Percentiles rank a stretch among this genome's conserved stretches.
Evolutionary conservation across 1,284 basidiomycete genomes (phyloP).

Genomic region (Sporisorium iseilematis-ciliati): DNA sequence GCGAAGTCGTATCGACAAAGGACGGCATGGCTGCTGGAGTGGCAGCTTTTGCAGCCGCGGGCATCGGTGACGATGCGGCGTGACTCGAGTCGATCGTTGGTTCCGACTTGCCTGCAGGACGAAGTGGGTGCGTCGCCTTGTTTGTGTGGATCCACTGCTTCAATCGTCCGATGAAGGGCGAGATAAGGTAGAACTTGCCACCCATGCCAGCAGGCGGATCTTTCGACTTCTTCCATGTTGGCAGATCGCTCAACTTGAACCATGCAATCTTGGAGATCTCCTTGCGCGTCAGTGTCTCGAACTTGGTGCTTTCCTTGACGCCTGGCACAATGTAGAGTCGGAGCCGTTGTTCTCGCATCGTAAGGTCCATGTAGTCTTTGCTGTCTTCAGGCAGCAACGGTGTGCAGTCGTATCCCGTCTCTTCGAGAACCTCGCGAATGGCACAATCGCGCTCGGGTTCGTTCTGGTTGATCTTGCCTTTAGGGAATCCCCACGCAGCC

Average conservation of each 20-base stretch:
- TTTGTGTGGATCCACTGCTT: conserved; percentile 67
- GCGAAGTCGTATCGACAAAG: conserved; percentile 42
- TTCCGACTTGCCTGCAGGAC: conserved; percentile 22
- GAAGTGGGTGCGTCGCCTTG: conserved; percentile 53
- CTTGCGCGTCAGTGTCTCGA: conserved; percentile 94
- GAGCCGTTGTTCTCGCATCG: conserved; percentile 88
- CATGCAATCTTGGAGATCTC: conserved; percentile 99
- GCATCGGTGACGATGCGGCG: conserved; percentile 11
- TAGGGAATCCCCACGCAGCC: conserved; percentile 97
- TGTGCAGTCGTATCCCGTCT: conserved; percentile 67
- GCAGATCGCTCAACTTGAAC: conserved; percentile 90
- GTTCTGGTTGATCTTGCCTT: conserved; percentile 98
- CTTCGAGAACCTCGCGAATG: conserved; percentile 73
- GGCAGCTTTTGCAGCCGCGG: conserved; percentile 19
- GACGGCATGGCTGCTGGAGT: conserved; percentile 24
- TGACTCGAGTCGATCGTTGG: conserved; percentile 18
- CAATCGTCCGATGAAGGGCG: conserved; percentile 81
- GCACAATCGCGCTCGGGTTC: conserved; percentile 72
- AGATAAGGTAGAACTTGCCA: conserved; percentile 92
- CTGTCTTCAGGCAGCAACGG: conserved; percentile 57
- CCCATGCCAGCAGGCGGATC: conserved; percentile 71
- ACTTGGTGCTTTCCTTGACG: conserved; percentile 88
- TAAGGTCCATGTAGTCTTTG: conserved; percentile 81
- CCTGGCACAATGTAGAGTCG: conserved; percentile 91
- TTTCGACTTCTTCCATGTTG: conserved; percentile 90